phyloP scores from a whole-genome alignment of 352 stramenopile species.

The Pythium phragmiticola region DNA sequence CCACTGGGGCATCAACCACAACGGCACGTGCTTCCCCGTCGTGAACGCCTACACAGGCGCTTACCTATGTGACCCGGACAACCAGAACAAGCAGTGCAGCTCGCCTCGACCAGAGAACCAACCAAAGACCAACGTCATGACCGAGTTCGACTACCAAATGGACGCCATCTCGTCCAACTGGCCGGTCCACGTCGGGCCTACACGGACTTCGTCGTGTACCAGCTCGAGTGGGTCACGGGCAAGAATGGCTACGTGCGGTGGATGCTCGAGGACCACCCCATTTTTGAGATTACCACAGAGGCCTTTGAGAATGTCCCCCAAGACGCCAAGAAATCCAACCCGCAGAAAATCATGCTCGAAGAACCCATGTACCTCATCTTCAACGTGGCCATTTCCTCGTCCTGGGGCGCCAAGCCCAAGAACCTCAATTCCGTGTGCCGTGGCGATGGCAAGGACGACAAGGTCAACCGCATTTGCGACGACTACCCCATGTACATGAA shows the following conservation, averaged over 20 bases:
- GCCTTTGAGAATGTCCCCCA: conserved; percentile 55
- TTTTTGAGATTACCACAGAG: conserved; percentile 85
- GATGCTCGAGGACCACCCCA: conserved; percentile 78
- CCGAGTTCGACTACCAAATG: conserved; percentile 75
- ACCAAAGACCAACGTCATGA: neutral
- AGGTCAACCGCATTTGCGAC: conserved; percentile 59
- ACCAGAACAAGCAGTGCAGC: conserved; percentile 9
- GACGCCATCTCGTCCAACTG: conserved; percentile 94
- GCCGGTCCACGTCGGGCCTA: conserved; percentile 81
- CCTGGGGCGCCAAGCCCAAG: conserved; percentile 81
- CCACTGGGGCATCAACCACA: conserved; percentile 59
- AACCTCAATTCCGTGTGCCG: conserved; percentile 59
- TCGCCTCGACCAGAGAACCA: neutral
- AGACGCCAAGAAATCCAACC: conserved; percentile 53
- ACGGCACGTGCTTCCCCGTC: conserved; percentile 56
- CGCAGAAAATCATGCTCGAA: conserved; percentile 90
- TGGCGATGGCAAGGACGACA: conserved; percentile 40
- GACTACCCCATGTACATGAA: conserved; percentile 69
- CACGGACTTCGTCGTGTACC: conserved; percentile 70
- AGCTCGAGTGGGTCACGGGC: conserved; percentile 69
- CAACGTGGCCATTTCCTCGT: conserved; percentile 93
- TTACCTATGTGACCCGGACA: conserved; percentile 56
- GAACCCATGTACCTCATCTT: conserved; percentile 95
- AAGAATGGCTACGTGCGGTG: conserved; percentile 56
- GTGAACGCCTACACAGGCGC: conserved; percentile 62